These are phyloP conservation scores for Exophiala mesophila DNA, from an alignment of 2,329 filamentous ascomycete species.

Conservation along the genomic window DNA sequence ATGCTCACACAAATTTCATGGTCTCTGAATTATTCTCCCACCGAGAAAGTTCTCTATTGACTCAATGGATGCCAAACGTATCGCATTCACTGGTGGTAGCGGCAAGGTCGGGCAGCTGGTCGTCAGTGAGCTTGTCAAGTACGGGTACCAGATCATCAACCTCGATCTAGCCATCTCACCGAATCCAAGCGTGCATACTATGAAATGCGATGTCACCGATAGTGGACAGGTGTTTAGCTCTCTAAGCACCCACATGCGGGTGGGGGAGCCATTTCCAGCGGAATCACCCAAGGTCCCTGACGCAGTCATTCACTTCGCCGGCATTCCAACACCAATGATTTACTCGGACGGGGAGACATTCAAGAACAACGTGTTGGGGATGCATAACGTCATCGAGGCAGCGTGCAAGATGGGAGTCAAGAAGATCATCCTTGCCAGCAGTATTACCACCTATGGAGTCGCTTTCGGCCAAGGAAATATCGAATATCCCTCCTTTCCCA, in stretches of 20 bases:
- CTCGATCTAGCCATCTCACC: constrained; percentile 46
- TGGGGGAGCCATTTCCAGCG: constrained; percentile 44
- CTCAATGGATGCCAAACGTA: constrained; percentile 32
- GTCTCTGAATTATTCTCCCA: no score
- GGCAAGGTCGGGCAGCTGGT: constrained; percentile 53
- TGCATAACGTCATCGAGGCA: constrained; percentile 60
- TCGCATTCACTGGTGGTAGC: constrained; percentile 52
- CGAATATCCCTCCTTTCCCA: constrained; percentile 53
- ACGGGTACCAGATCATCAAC: constrained; percentile 51
- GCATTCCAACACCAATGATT: constrained; percentile 55
- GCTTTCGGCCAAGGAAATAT: constrained; percentile 54
- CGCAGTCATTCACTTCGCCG: constrained; percentile 59
- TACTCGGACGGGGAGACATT: constrained; percentile 55
- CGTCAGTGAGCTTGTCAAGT: constrained; percentile 46
- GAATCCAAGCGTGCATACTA: constrained; percentile 45
- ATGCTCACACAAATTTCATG: no score
- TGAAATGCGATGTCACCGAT: constrained; percentile 53
- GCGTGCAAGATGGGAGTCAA: constrained; percentile 57
- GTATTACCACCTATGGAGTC: constrained; percentile 58
- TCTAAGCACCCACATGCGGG: constrained; percentile 52
- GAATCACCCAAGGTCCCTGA: constrained; percentile 44
- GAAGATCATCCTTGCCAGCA: constrained; percentile 58
- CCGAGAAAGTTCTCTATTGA: no score
- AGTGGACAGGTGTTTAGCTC: constrained; percentile 51
- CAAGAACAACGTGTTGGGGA: constrained; percentile 50